A percentile compares a stretch with the other conserved stretches of the same genome.
Conservation (phyloP, 768 basidiomycete species). For the Podaxis sp. region DNA sequence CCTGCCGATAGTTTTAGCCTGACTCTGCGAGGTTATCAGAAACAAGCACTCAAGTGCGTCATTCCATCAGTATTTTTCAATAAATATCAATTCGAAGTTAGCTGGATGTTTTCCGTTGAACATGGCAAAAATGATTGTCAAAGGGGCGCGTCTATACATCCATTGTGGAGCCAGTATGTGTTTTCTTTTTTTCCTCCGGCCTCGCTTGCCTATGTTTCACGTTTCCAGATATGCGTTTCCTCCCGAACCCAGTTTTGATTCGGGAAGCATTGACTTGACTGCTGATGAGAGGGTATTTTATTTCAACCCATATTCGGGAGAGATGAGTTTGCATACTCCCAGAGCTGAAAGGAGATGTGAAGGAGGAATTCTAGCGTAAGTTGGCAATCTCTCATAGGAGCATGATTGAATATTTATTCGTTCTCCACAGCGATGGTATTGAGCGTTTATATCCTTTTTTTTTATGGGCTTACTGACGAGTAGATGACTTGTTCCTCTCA, state of each 20-base stretch:
- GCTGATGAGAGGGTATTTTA: slow-evolving; percentile 80
- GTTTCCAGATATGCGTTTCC: slow-evolving; percentile 71
- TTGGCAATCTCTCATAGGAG: background rate
- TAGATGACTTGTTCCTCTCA: slow-evolving; percentile 22
- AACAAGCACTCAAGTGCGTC: slow-evolving; percentile 80
- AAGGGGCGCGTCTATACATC: slow-evolving; percentile 78
- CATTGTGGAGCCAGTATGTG: slow-evolving; percentile 89
- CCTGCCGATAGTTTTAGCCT: slow-evolving; percentile 76
- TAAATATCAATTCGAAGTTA: slow-evolving; percentile 27
- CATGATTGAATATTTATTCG: slow-evolving; percentile 9
- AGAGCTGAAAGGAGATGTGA: slow-evolving; percentile 71
- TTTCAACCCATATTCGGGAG: slow-evolving; percentile 90
- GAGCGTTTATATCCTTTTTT: slow-evolving; percentile 5
- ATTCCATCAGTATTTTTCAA: background rate
- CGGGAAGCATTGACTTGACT: slow-evolving; percentile 74
- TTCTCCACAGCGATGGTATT: slow-evolving; percentile 39
- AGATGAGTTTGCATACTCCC: slow-evolving; percentile 84
- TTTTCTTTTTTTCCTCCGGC: background rate
- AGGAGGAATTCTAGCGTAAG: slow-evolving; percentile 91
- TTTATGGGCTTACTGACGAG: slow-evolving; percentile 5
- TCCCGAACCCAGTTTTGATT: slow-evolving; percentile 46
- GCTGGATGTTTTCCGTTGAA: slow-evolving; percentile 94
- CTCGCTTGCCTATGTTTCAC: slow-evolving; percentile 14
- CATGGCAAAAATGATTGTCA: slow-evolving; percentile 69
- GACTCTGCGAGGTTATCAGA: slow-evolving; percentile 84